Conservation (phyloP, 345 rosid genomes). For the Eucalyptus polyanthemos region DNA sequence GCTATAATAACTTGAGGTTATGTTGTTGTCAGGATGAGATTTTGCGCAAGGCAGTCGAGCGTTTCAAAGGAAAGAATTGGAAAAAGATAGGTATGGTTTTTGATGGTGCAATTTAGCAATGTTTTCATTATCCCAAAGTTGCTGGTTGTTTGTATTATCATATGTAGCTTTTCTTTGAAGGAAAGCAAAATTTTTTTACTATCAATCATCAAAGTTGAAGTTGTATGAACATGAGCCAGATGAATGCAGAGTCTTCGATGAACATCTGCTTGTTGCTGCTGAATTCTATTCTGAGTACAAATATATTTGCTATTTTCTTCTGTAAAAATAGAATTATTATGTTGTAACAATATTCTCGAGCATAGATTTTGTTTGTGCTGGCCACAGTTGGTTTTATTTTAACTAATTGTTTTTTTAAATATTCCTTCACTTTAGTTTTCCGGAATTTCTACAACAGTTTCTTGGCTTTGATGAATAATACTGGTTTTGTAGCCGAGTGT, state of each 20-base stretch:
- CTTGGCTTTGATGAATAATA: conserved; percentile 9
- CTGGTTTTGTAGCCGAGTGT: conserved; percentile 70
- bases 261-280: not conserved
- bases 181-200: not conserved
- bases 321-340: not conserved
- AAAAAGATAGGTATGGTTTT: conserved; percentile 73
- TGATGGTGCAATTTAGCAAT: not conserved
- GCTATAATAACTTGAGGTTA: not conserved
- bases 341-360: not conserved
- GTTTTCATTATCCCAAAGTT: not conserved
- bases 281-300: not conserved
- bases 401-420: not conserved
- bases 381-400: not conserved
- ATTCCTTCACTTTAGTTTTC: not conserved
- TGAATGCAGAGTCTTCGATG: not conserved
- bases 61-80: conserved; percentile 98
- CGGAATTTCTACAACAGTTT: not conserved
- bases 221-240: not conserved
- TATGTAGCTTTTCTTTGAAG: not conserved
- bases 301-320: not conserved
- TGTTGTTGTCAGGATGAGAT: conserved; percentile 67
- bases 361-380: not conserved
- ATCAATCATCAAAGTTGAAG: not conserved
- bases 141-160: not conserved
- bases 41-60: conserved; percentile 83